Conservation (phyloP, 164 flowering plant genomes). For the Chimonanthus praecox region DNA sequence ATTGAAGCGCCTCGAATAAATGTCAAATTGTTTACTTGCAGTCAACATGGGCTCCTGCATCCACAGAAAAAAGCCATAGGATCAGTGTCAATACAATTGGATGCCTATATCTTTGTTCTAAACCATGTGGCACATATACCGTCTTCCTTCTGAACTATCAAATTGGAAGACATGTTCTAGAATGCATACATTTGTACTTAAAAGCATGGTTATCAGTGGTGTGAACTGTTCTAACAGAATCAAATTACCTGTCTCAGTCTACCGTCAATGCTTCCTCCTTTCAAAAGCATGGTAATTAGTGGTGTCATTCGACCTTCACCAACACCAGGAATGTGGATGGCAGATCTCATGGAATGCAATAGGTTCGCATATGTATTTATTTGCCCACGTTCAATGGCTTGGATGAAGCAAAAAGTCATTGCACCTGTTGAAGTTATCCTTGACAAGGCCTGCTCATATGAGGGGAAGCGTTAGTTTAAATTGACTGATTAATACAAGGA, state of each 20-base stretch:
- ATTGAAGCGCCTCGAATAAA: slow-evolving; percentile 58
- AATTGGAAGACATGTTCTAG: no score
- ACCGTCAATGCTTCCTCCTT: slow-evolving; percentile 23
- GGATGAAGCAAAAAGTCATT: slow-evolving; percentile 80
- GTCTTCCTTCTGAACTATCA: no score
- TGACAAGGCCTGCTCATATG: slow-evolving; percentile 55
- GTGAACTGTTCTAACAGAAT: not conserved
- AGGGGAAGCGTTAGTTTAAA: not conserved
- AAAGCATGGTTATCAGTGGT: no score
- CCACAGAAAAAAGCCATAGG: slow-evolving; percentile 2
- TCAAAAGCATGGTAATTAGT: no score
- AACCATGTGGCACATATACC: no score
- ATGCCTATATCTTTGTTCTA: no score
- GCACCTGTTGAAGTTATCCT: slow-evolving; percentile 82
- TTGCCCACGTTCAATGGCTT: slow-evolving; percentile 76
- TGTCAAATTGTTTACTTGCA: slow-evolving; percentile 56
- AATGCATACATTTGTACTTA: no score
- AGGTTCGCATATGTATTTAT: slow-evolving; percentile 69
- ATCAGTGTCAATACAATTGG: not conserved
- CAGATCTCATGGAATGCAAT: slow-evolving; percentile 59
- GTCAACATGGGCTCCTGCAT: slow-evolving; percentile 75
- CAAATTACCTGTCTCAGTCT: slow-evolving; percentile 60
- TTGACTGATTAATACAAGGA: not conserved
- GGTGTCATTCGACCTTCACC: no score
- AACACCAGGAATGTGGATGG: slow-evolving; percentile 26